A percentile compares a stretch with the other conserved stretches of the same genome.
These are phyloP conservation scores for Fraxinus excelsior DNA, from an alignment of 257 asterid species.

Conservation along the genomic window DNA sequence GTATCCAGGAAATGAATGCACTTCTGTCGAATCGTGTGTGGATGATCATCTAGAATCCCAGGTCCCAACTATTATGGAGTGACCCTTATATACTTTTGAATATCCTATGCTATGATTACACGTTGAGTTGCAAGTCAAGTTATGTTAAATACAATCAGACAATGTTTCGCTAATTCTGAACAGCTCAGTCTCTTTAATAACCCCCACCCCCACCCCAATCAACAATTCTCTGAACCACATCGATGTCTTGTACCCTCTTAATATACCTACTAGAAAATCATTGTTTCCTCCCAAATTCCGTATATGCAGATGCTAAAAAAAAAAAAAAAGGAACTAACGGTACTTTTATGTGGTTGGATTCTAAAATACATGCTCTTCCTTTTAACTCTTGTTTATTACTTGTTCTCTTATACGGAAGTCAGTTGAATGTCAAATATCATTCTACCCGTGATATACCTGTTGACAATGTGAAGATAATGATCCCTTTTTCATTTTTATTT, in stretches of 20 bases:
- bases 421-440: too few relatives aligned
- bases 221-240: background rate
- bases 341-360: too few relatives aligned
- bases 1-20: background rate
- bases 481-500: too few relatives aligned
- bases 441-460: too few relatives aligned
- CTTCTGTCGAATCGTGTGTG: background rate
- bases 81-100: background rate
- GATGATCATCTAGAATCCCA: background rate
- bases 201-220: background rate
- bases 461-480: too few relatives aligned
- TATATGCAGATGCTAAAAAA: background rate
- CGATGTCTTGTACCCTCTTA: background rate
- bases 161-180: background rate
- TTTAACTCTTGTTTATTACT: too few relatives aligned
- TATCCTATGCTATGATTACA: background rate
- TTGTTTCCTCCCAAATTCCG: background rate
- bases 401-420: too few relatives aligned
- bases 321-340: too few relatives aligned
- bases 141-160: background rate
- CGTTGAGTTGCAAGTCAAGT: background rate
- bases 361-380: too few relatives aligned
- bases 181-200: background rate
- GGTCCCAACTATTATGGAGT: background rate
- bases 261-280: background rate